phyloP scores from a whole-genome alignment of 2,329 filamentous ascomycete species.

The Aspergillus terreus region DNA sequence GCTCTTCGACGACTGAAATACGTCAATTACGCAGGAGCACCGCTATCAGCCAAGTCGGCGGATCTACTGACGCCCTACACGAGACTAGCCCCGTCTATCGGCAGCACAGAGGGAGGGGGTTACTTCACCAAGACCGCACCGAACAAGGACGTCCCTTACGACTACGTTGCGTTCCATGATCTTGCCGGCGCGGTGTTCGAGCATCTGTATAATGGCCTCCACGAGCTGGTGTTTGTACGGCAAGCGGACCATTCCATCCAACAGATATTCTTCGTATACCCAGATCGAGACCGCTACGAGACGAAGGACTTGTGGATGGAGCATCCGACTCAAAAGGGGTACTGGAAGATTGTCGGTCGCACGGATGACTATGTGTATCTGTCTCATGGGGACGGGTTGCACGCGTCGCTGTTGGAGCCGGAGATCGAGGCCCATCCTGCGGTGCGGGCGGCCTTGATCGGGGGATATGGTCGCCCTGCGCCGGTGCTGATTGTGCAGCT shows the following conservation, averaged over 20 bases:
- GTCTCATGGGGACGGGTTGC: conserved; percentile 18
- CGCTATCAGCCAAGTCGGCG: conserved; percentile 23
- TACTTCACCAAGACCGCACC: conserved; percentile 13
- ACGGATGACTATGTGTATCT: conserved; percentile 16
- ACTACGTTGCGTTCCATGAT: conserved; percentile 17
- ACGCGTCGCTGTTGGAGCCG: conserved; percentile 21
- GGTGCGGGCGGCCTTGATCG: conserved; percentile 19
- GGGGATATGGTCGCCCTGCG: conserved; percentile 15
- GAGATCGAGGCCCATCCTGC: conserved; percentile 17
- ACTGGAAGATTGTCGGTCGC: conserved; percentile 24
- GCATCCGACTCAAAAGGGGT: conserved; percentile 17
- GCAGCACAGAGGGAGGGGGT: conserved; percentile 20
- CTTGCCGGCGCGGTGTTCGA: conserved; percentile 12
- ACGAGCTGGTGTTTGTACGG: conserved; percentile 22
- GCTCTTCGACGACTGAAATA: conserved; percentile 13
- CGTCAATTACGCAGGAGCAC: conserved; percentile 20
- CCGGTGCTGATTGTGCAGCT: conserved; percentile 22
- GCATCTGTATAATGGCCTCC: conserved; percentile 10
- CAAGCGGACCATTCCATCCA: conserved; percentile 10
- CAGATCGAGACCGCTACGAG: conserved; percentile 14
- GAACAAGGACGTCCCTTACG: conserved; percentile 12
- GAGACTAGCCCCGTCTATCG: conserved; percentile 18
- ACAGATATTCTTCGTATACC: conserved; percentile 19
- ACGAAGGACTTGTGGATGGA: conserved; percentile 23
- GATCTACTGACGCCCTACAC: conserved; percentile 16